Conservation (phyloP, 768 basidiomycete genomes). For the Rhodosporidiobolus odoratus region DNA sequence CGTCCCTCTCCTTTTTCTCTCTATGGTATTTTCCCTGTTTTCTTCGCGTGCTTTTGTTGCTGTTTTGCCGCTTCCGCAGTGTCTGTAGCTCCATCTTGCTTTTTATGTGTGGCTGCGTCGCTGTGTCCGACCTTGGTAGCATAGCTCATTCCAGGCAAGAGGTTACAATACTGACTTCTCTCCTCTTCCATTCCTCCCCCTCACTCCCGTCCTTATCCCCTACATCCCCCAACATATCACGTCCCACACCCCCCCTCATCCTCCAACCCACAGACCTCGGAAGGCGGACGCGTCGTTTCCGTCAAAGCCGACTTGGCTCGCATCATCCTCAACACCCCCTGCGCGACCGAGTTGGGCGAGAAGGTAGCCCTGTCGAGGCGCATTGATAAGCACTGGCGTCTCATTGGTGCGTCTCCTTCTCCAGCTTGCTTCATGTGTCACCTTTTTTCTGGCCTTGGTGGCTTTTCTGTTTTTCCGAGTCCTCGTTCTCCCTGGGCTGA, state of each 20-base stretch:
- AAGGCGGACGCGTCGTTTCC: constrained; percentile 86
- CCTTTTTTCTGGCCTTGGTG: not conserved
- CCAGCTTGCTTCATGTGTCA: not conserved
- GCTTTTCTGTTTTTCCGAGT: not conserved
- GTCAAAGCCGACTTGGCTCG: constrained; percentile 87
- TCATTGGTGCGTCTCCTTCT: constrained; percentile 31
- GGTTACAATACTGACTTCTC: not conserved
- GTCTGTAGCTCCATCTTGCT: no score
- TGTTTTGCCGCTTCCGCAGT: no score
- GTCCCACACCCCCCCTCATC: not conserved
- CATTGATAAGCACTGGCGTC: constrained; percentile 66
- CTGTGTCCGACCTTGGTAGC: no score
- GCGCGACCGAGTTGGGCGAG: constrained; percentile 93
- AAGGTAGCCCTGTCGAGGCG: constrained; percentile 91
- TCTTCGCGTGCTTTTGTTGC: no score
- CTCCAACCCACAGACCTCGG: constrained; percentile 58
- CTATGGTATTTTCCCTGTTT: no score
- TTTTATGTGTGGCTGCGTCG: not conserved
- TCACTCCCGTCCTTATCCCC: not conserved
- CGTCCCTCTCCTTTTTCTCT: not conserved
- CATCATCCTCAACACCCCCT: constrained; percentile 69
- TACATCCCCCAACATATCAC: not conserved
- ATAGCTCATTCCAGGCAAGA: no score
- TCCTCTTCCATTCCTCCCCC: not conserved
- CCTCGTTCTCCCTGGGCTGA: not conserved